Percentiles rank a stretch among this genome's conserved stretches.
These are phyloP conservation scores for Pulveroboletus sp. DNA, from an alignment of 768 basidiomycete genomes.

Conservation along the genomic window DNA sequence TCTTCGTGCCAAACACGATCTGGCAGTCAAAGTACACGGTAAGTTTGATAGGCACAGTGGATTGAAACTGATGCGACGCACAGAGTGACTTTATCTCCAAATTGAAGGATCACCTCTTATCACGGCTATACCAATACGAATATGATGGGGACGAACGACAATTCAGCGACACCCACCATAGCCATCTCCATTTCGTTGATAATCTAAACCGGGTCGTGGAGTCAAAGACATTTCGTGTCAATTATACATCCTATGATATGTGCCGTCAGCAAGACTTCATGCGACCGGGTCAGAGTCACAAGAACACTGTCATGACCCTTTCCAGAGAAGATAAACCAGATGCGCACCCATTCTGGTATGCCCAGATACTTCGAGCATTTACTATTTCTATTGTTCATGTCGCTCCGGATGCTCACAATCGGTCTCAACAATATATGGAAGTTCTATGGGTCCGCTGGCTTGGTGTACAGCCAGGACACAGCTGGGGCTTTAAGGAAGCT, in stretches of 20 bases:
- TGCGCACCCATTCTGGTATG: constrained; percentile 24
- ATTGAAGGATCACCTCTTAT: neutral
- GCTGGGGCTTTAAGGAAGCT: constrained; percentile 7
- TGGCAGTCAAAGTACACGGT: neutral
- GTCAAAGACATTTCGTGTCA: neutral
- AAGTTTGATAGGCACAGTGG: no score
- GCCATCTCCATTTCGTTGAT: neutral
- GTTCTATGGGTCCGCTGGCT: no score
- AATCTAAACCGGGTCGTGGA: neutral
- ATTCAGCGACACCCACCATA: neutral
- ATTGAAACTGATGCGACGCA: neutral
- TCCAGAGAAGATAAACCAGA: constrained; percentile 7
- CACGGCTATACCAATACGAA: neutral
- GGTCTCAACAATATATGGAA: no score
- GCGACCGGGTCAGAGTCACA: no score
- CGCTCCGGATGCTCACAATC: no score
- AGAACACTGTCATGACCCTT: no score
- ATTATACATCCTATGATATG: neutral
- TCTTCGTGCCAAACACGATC: no score
- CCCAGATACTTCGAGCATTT: constrained; percentile 19
- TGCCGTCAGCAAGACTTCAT: no score
- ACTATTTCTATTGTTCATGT: no score
- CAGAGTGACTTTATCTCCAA: neutral
- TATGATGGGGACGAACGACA: neutral
- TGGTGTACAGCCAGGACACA: constrained; percentile 5